Evolutionary conservation across 768 basidiomycete genomes (phyloP).

Genomic region (Leccinellum rugosiceps): DNA sequence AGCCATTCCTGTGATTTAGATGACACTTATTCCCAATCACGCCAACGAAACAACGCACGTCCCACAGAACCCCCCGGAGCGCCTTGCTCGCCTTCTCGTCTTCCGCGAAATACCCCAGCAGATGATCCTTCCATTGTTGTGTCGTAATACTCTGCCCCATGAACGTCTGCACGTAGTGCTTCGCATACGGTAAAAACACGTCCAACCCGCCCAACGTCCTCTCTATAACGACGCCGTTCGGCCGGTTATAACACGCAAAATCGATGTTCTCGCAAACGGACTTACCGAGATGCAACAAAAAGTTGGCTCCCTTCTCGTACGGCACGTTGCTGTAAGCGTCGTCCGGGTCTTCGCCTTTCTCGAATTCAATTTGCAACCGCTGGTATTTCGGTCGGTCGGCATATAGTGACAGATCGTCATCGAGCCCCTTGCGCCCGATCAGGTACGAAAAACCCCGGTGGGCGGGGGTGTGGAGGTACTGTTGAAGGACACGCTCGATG

Average conservation of each 20-base stretch:
- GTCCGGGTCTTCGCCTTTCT: constrained; percentile 72
- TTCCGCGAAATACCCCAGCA: constrained; percentile 65
- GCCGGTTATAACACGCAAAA: background rate
- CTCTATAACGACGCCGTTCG: background rate
- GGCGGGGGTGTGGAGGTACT: constrained; percentile 65
- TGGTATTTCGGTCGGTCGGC: constrained; percentile 64
- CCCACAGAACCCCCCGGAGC: constrained; percentile 72
- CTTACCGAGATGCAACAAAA: constrained; percentile 78
- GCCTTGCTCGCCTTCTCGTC: constrained; percentile 56
- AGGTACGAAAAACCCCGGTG: constrained; percentile 79
- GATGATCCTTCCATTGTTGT: constrained; percentile 75
- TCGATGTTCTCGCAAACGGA: background rate
- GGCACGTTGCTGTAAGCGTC: constrained; percentile 74
- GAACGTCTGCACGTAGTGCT: constrained; percentile 79
- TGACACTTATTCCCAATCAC: background rate
- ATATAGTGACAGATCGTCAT: constrained; percentile 63
- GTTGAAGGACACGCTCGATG: constrained; percentile 77
- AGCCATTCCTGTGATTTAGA: constrained; percentile 61
- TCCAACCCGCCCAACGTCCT: constrained; percentile 35
- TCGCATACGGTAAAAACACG: constrained; percentile 79
- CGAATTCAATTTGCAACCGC: constrained; percentile 72
- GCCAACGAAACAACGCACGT: constrained; percentile 44
- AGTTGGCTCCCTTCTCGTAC: constrained; percentile 88
- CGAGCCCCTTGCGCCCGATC: constrained; percentile 69
- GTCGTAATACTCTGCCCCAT: constrained; percentile 83